Evolutionary conservation across 768 basidiomycete genomes (phyloP).

Genomic region (Hirschioporus abietinus): DNA sequence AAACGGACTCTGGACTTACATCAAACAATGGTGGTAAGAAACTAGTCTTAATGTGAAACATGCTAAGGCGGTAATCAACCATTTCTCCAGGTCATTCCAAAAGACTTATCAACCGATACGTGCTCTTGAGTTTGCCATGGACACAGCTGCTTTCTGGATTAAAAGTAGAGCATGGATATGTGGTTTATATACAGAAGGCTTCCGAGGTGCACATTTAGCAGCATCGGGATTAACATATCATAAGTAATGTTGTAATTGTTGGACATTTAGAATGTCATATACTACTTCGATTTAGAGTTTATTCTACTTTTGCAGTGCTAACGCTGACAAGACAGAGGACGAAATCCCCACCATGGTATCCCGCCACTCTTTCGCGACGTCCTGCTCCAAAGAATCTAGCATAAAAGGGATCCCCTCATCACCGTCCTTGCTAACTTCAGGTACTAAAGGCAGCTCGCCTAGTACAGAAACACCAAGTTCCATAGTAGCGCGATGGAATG

Average conservation of each 20-base stretch:
- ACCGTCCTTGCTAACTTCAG: slow-evolving; percentile 64
- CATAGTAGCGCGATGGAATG: slow-evolving; percentile 54
- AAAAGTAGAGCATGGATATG: slow-evolving; percentile 59
- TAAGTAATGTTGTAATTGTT: background rate
- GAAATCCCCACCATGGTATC: slow-evolving; percentile 18
- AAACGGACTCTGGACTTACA: slow-evolving; percentile 44
- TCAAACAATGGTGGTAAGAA: slow-evolving; percentile 66
- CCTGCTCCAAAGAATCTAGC: slow-evolving; percentile 19
- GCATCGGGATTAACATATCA: slow-evolving; percentile 56
- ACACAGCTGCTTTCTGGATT: slow-evolving; percentile 50
- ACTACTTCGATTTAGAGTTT: background rate
- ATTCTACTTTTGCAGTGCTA: background rate
- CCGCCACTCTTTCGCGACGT: slow-evolving; percentile 27
- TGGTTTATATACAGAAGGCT: slow-evolving; percentile 53
- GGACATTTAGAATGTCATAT: background rate
- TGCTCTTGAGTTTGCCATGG: slow-evolving; percentile 57
- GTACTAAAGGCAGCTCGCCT: slow-evolving; percentile 77
- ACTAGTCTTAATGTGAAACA: background rate
- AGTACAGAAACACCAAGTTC: slow-evolving; percentile 60
- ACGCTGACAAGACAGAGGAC: background rate
- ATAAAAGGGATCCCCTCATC: slow-evolving; percentile 62
- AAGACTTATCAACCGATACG: slow-evolving; percentile 44
- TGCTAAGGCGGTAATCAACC: slow-evolving; percentile 10
- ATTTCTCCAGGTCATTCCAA: slow-evolving; percentile 49
- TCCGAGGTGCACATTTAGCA: slow-evolving; percentile 63